These are phyloP conservation scores for Emergomyces pasteurianus DNA, from an alignment of 2,329 filamentous ascomycete species.

Conservation along the genomic window DNA sequence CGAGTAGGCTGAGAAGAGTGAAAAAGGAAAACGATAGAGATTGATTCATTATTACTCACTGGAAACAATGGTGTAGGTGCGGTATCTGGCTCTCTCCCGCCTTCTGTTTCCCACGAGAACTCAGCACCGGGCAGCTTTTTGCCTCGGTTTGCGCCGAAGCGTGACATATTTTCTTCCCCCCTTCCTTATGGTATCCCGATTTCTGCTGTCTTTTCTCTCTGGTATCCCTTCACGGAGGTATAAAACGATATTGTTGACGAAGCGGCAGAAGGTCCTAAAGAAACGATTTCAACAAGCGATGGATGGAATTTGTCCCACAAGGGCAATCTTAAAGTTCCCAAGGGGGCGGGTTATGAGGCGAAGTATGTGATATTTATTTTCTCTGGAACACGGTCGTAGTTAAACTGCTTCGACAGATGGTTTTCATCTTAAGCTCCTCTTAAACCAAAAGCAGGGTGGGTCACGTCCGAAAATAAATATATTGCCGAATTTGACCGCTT, in stretches of 20 bases:
- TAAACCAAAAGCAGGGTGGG: neutral
- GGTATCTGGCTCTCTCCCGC: conserved; percentile 29
- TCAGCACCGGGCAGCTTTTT: conserved; percentile 30
- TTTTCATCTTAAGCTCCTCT: neutral
- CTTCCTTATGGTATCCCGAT: neutral
- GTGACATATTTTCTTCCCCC: conserved; percentile 23
- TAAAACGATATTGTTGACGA: neutral
- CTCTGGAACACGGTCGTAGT: neutral
- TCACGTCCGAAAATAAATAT: neutral
- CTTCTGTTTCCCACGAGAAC: conserved; percentile 28
- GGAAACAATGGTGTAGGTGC: conserved; percentile 38
- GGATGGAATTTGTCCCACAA: neutral
- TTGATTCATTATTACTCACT: conserved; percentile 23
- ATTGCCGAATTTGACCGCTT: neutral
- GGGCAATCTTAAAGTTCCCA: neutral
- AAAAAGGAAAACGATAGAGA: neutral
- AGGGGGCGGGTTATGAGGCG: neutral
- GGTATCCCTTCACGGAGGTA: neutral
- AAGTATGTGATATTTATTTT: neutral
- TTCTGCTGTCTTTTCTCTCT: neutral
- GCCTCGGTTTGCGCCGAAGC: conserved; percentile 27
- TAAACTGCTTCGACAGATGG: neutral
- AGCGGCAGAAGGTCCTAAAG: neutral
- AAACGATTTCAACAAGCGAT: neutral
- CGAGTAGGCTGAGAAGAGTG: conserved; percentile 1